Conservation (phyloP, 768 basidiomycete species). For the Rossbeevera mucosa region DNA sequence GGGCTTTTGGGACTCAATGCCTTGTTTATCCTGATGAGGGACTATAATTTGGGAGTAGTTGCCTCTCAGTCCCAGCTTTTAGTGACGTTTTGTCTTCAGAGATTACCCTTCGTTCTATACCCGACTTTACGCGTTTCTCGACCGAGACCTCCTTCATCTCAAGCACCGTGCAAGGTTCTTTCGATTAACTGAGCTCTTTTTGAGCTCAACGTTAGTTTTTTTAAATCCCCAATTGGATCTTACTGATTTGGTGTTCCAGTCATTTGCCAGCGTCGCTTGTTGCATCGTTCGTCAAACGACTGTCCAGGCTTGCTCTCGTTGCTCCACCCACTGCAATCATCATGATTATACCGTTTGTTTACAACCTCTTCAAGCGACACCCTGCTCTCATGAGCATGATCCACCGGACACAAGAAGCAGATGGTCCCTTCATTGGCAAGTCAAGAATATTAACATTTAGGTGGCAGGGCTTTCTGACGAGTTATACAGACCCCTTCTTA, state of each 20-base stretch:
- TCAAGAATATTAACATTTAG: neutral
- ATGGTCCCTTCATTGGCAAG: conserved; percentile 34
- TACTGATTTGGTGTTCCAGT: conserved; percentile 35
- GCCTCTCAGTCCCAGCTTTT: neutral
- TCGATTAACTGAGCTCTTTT: conserved; percentile 83
- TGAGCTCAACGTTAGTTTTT: conserved; percentile 78
- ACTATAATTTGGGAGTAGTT: conserved; percentile 81
- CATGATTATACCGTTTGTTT: conserved; percentile 88
- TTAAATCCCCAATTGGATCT: neutral
- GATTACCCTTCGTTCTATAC: conserved; percentile 97
- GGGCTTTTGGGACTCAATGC: conserved; percentile 90
- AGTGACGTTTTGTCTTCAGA: conserved; percentile 37
- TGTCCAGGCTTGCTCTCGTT: conserved; percentile 75
- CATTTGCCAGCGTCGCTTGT: conserved; percentile 88
- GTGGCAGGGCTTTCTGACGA: conserved; percentile 2
- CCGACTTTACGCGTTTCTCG: conserved; percentile 84
- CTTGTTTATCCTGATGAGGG: conserved; percentile 83
- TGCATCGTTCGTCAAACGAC: conserved; percentile 91
- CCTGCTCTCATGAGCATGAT: conserved; percentile 92
- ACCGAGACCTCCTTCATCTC: conserved; percentile 82
- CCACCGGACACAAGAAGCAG: conserved; percentile 52
- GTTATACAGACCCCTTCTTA: conserved; percentile 63
- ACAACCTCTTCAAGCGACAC: conserved; percentile 90
- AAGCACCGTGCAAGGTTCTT: conserved; percentile 95
- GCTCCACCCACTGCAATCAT: conserved; percentile 90